Percentiles rank a stretch among this genome's conserved stretches.
phyloP scores from a whole-genome alignment of 202 grass and related monocot genomes.

The Sporobolus alterniflorus region DNA sequence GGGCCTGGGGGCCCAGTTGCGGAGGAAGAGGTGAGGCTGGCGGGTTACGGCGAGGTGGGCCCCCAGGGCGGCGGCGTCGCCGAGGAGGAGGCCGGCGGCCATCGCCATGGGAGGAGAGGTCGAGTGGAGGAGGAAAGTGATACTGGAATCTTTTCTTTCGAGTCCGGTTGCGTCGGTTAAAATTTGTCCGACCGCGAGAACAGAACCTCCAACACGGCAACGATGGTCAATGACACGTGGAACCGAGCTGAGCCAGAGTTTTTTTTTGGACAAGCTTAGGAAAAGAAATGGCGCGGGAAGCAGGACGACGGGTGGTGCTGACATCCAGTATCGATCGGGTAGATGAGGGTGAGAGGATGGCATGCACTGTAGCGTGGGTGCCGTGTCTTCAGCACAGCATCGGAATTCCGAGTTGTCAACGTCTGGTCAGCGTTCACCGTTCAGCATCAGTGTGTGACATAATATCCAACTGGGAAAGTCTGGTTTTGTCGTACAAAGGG shows the following conservation, averaged over 20 bases:
- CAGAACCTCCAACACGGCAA: neutral
- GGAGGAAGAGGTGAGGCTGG: conserved; percentile 5
- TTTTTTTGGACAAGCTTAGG: neutral
- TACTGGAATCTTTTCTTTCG: neutral
- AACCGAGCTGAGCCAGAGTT: neutral
- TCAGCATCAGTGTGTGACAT: too few species aligned
- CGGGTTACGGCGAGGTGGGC: neutral
- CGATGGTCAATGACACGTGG: neutral
- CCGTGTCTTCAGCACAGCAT: too few species aligned
- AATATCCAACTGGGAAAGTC: too few species aligned
- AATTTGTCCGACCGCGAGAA: neutral
- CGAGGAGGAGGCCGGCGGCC: conserved; percentile 72
- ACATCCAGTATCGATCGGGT: neutral
- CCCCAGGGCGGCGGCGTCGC: conserved; percentile 60
- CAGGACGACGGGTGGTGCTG: neutral
- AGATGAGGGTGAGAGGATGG: too few species aligned
- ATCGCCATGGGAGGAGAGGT: conserved; percentile 33
- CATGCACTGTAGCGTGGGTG: too few species aligned
- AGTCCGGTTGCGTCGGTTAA: conserved; percentile 3
- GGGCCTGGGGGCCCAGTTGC: conserved; percentile 29
- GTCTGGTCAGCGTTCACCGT: neutral
- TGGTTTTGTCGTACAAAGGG: too few species aligned
- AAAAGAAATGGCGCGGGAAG: neutral
- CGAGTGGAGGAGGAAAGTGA: neutral
- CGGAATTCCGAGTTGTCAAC: too few species aligned